Conservation (phyloP, 257 asterid genomes). For the Ballota nigra region DNA sequence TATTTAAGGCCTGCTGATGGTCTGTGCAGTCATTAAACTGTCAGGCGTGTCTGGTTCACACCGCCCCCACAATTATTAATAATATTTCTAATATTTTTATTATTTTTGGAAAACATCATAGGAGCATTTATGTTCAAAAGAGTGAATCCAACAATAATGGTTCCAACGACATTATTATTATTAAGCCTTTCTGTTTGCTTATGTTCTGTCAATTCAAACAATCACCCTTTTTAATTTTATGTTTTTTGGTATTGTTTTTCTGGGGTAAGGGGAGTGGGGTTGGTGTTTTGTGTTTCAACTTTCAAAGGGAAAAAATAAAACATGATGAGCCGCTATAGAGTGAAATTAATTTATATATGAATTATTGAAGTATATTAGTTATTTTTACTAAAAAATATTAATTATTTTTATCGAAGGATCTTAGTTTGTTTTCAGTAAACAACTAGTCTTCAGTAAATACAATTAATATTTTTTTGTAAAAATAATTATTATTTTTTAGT, state of each 20-base stretch:
- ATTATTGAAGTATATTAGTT: too few relatives aligned
- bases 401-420: too few relatives aligned
- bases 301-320: background rate
- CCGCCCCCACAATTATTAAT: background rate
- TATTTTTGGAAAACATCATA: background rate
- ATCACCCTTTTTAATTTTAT: background rate
- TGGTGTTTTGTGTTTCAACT: background rate
- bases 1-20: background rate
- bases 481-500: too few relatives aligned
- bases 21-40: slow-evolving; percentile 21
- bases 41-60: slow-evolving; percentile 31
- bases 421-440: too few relatives aligned
- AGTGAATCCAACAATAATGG: background rate
- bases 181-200: background rate
- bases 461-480: too few relatives aligned
- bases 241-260: background rate
- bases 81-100: background rate
- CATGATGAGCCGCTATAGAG: too few relatives aligned
- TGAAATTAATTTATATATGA: too few relatives aligned
- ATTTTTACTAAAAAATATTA: too few relatives aligned
- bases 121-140: background rate
- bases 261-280: background rate
- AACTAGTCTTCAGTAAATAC: too few relatives aligned
- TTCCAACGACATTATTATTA: background rate
- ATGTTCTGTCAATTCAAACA: background rate